phyloP scores from a whole-genome alignment of 306 rosid genomes.

The Trifolium subterraneum region DNA sequence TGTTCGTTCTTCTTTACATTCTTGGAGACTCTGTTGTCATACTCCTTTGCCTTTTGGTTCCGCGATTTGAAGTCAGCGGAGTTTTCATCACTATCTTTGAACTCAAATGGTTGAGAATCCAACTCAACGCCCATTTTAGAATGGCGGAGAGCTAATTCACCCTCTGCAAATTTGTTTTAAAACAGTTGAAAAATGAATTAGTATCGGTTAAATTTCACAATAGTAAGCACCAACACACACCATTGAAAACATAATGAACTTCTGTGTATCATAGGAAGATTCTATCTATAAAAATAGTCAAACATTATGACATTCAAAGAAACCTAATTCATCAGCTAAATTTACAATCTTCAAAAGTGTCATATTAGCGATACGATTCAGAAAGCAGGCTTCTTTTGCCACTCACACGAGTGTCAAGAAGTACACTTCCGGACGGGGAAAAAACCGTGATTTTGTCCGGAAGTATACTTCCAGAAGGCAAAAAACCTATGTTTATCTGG shows the following conservation, averaged over 20 bases:
- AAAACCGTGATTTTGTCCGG: not conserved
- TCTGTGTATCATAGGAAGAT: not conserved
- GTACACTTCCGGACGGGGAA: not conserved
- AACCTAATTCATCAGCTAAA: constrained; percentile 26
- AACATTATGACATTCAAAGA: not conserved
- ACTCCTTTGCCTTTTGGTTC: constrained; percentile 50
- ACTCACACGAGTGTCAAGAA: not conserved
- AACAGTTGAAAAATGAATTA: constrained; percentile 34
- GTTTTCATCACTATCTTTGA: constrained; percentile 46
- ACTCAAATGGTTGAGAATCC: constrained; percentile 55
- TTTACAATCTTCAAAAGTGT: constrained; percentile 1
- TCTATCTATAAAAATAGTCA: not conserved
- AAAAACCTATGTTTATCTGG: not conserved
- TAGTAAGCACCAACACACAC: not conserved
- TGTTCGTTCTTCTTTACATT: constrained; percentile 48
- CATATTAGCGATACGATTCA: not conserved
- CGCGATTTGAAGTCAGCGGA: constrained; percentile 49
- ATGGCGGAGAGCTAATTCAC: constrained; percentile 59
- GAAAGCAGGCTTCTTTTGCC: not conserved
- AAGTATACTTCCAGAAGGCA: not conserved
- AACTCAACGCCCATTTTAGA: constrained; percentile 50
- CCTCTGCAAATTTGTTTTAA: constrained; percentile 60
- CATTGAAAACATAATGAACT: not conserved
- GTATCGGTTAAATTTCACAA: not conserved
- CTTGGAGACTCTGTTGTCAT: constrained; percentile 39